Percentiles rank a stretch among this genome's conserved stretches.
phyloP scores from a whole-genome alignment of 2,329 filamentous ascomycete species.

The Dothiorella sarmentorum region DNA sequence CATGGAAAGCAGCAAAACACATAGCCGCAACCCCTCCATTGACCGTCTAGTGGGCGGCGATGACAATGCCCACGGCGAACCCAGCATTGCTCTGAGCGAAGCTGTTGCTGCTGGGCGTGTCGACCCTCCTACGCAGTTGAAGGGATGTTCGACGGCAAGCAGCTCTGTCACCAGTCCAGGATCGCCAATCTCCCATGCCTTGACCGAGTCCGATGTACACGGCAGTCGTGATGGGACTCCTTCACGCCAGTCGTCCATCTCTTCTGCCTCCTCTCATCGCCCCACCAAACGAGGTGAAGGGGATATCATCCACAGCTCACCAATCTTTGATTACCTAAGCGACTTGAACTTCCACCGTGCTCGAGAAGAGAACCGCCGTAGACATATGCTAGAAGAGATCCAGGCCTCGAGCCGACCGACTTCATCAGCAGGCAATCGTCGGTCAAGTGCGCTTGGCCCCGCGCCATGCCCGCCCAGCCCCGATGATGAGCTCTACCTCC shows the following conservation, averaged over 20 bases:
- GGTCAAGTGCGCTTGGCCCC: constrained; percentile 30
- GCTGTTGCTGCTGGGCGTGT: constrained; percentile 59
- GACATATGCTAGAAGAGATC: constrained; percentile 32
- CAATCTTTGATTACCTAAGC: constrained; percentile 19
- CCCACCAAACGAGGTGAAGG: constrained; percentile 10
- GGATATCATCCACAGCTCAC: constrained; percentile 3
- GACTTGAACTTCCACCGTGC: constrained; percentile 36
- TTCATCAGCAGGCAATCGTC: constrained; percentile 12
- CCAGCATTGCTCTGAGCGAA: constrained; percentile 62
- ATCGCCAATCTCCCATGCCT: constrained; percentile 35
- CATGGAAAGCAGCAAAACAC: constrained; percentile 46
- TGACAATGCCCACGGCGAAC: constrained; percentile 58
- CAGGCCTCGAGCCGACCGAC: constrained; percentile 19
- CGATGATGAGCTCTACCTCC: constrained; percentile 39
- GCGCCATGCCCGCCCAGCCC: constrained; percentile 47
- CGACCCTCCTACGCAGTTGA: constrained; percentile 49
- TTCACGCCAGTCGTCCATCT: constrained; percentile 39
- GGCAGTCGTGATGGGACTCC: constrained; percentile 24
- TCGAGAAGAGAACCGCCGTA: constrained; percentile 37
- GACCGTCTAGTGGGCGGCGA: constrained; percentile 57
- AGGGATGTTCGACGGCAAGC: constrained; percentile 35
- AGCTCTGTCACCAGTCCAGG: constrained; percentile 42
- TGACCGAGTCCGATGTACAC: constrained; percentile 21
- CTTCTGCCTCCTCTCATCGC: constrained; percentile 36
- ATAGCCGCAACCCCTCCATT: constrained; percentile 57